These are phyloP conservation scores for Aspergillus ochraceus DNA, from an alignment of 2,329 filamentous ascomycete genomes.

Conservation along the genomic window DNA sequence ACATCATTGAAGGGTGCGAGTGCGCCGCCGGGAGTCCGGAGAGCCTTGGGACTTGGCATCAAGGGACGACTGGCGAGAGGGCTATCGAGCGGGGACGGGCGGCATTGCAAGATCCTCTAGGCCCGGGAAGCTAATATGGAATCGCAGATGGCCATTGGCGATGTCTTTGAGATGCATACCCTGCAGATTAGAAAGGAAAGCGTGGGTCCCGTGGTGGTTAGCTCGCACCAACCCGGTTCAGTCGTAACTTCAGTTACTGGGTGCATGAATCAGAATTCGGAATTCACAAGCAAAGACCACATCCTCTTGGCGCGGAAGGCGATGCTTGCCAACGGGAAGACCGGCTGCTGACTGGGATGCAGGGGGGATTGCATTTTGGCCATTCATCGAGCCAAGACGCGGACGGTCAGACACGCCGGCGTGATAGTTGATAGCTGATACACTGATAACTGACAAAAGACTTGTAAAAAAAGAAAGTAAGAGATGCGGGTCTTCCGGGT, in stretches of 20 bases:
- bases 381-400: not conserved
- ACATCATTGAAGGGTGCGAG: not conserved
- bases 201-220: not conserved
- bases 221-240: not conserved
- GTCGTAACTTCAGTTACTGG: not conserved
- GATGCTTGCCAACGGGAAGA: not conserved
- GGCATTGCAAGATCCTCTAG: not conserved
- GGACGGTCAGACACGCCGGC: not conserved
- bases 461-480: not conserved
- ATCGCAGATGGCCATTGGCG: slow-evolving; percentile 7
- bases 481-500: not conserved
- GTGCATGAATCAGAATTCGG: not conserved
- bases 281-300: not conserved
- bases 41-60: slow-evolving; percentile 7
- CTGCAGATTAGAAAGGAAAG: not conserved
- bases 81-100: not conserved
- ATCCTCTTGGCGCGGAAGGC: not conserved
- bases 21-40: slow-evolving; percentile 13
- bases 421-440: not conserved
- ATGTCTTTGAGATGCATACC: slow-evolving; percentile 2
- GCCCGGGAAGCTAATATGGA: not conserved
- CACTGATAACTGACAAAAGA: not conserved
- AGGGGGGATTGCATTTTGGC: not conserved
- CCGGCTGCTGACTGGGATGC: not conserved
- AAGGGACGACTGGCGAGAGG: slow-evolving; percentile 1